phyloP scores from a whole-genome alignment of 345 rosid species.

The Brassica juncea region DNA sequence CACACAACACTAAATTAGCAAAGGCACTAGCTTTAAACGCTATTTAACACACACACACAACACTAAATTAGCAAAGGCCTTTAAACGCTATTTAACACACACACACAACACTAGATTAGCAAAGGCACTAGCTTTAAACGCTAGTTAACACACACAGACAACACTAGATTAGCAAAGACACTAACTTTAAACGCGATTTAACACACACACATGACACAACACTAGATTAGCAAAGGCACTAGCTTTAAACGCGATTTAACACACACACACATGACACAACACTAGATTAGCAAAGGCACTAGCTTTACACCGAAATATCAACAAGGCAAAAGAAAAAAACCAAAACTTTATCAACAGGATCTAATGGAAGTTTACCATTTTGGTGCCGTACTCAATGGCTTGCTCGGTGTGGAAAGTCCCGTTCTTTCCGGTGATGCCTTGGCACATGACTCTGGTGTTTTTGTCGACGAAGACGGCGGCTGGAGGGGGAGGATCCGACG shows the following conservation, averaged over 20 bases:
- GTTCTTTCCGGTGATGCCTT: slow-evolving; percentile 94
- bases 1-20: too few species aligned
- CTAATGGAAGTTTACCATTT: slow-evolving; percentile 62
- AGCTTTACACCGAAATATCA: slow-evolving; percentile 3
- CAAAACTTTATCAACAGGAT: slow-evolving; percentile 2
- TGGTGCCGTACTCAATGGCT: slow-evolving; percentile 97
- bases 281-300: too few species aligned
- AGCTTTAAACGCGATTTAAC: too few species aligned
- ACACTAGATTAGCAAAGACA: not conserved
- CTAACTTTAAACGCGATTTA: slow-evolving; percentile 33
- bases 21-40: too few species aligned
- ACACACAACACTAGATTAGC: slow-evolving; percentile 1
- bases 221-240: not conserved
- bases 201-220: not conserved
- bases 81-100: not conserved
- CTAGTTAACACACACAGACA: not conserved
- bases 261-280: too few species aligned
- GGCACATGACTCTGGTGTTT: slow-evolving; percentile 86
- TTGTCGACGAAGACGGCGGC: slow-evolving; percentile 94
- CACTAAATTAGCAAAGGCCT: not conserved
- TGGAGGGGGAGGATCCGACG: slow-evolving; percentile 54
- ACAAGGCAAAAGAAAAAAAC: not conserved
- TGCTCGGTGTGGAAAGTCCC: slow-evolving; percentile 96
- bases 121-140: too few species aligned
- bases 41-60: not conserved